Conservation (phyloP, 148 eudicot genomes). For the Rhododendron kiyosumense region DNA sequence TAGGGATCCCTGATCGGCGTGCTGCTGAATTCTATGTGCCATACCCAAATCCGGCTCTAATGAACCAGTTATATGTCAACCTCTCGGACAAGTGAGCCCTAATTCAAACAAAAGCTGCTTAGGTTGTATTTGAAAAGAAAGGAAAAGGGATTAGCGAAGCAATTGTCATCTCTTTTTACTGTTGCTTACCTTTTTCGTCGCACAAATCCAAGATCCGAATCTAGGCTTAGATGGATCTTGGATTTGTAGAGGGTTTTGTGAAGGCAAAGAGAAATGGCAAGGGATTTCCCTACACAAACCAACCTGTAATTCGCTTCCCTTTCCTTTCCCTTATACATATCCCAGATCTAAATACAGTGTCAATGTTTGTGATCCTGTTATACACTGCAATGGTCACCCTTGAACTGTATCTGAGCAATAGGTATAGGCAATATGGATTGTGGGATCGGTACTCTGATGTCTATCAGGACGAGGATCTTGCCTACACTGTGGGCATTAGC, state of each 20-base stretch:
- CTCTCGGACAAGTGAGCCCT: slow-evolving; percentile 34
- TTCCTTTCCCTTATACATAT: background rate
- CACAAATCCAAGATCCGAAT: background rate
- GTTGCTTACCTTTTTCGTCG: background rate
- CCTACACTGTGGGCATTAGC: slow-evolving; percentile 46
- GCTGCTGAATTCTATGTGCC: slow-evolving; percentile 74
- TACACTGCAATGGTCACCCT: background rate
- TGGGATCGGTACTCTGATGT: slow-evolving; percentile 81
- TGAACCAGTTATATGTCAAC: slow-evolving; percentile 37
- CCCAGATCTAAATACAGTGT: background rate
- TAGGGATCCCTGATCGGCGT: slow-evolving; percentile 68
- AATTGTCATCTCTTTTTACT: background rate
- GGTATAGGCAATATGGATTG: slow-evolving; percentile 78
- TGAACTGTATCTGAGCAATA: slow-evolving; percentile 12
- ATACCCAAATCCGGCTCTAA: slow-evolving; percentile 47
- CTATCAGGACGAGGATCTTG: slow-evolving; percentile 56
- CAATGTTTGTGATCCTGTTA: background rate
- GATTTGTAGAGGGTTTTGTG: background rate
- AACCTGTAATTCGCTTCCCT: background rate
- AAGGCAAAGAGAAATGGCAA: background rate
- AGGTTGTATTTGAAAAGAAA: background rate
- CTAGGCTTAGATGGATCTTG: background rate
- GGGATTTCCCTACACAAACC: background rate
- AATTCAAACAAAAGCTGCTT: background rate
- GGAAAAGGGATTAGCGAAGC: background rate